Conservation (phyloP, 768 basidiomycete species). For the Tubosaeta sp. region DNA sequence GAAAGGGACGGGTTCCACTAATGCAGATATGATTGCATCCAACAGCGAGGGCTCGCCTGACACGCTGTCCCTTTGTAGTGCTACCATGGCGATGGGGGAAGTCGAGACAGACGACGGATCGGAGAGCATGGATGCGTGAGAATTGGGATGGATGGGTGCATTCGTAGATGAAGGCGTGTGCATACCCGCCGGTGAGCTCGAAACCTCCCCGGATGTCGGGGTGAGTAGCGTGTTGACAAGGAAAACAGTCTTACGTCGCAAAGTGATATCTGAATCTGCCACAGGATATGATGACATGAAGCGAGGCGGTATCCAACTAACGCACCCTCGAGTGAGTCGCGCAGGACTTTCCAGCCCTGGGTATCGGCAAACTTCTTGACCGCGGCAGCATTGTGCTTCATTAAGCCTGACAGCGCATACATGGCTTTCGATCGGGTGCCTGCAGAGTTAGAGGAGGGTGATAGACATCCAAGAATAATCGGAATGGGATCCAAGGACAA, state of each 20-base stretch:
- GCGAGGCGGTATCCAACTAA: background rate
- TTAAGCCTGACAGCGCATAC: constrained; percentile 71
- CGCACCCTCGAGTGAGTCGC: constrained; percentile 57
- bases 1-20: constrained; percentile 55
- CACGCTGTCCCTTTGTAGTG: constrained; percentile 38
- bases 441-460: constrained; percentile 47
- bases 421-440: constrained; percentile 73
- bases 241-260: constrained; percentile 78
- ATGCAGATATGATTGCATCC: constrained; percentile 45
- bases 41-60: constrained; percentile 35
- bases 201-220: constrained; percentile 33
- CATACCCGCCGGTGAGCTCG: constrained; percentile 5
- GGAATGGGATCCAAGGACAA: constrained; percentile 63
- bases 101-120: constrained; percentile 54
- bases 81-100: constrained; percentile 42
- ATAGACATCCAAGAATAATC: constrained; percentile 56
- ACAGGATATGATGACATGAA: constrained; percentile 3
- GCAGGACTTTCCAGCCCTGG: constrained; percentile 63
- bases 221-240: constrained; percentile 68
- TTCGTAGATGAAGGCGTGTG: constrained; percentile 22
- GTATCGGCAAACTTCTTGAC: constrained; percentile 47
- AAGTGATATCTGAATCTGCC: constrained; percentile 69
- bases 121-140: constrained; percentile 60
- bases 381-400: constrained; percentile 75
- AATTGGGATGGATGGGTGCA: constrained; percentile 61